Evolutionary conservation across 2,329 filamentous ascomycete genomes (phyloP).

Genomic region (Aspergillus sclerotialis): DNA sequence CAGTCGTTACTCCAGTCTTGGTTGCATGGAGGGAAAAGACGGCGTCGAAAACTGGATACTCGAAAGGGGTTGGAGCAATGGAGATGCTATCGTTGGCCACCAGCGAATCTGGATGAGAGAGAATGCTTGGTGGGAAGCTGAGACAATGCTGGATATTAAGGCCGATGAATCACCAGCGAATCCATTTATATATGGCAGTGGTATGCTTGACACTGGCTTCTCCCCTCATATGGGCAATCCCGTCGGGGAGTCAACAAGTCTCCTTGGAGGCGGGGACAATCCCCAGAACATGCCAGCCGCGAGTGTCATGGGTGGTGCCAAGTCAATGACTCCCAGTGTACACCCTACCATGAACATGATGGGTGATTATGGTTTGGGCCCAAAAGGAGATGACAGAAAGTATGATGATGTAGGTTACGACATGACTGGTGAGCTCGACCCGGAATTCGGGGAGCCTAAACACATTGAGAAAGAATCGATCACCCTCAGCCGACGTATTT

Average conservation of each 20-base stretch:
- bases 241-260: constrained; percentile 52
- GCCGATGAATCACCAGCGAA: constrained; percentile 46
- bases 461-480: constrained; percentile 65
- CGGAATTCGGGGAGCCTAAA: constrained; percentile 70
- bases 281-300: constrained; percentile 44
- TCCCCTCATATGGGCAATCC: constrained; percentile 53
- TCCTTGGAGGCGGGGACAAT: constrained; percentile 66
- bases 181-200: constrained; percentile 48
- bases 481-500: constrained; percentile 59
- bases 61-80: constrained; percentile 96
- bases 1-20: constrained; percentile 71
- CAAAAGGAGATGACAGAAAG: constrained; percentile 72
- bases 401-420: constrained; percentile 61
- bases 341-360: constrained; percentile 52
- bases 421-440: constrained; percentile 63
- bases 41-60: constrained; percentile 92
- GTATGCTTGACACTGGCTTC: constrained; percentile 65
- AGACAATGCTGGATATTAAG: constrained; percentile 89
- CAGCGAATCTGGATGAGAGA: constrained; percentile 96
- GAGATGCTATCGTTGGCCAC: constrained; percentile 82
- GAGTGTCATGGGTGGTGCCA: constrained; percentile 47
- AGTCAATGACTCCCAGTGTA: constrained; percentile 42
- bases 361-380: constrained; percentile 85
- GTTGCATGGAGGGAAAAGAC: constrained; percentile 83
- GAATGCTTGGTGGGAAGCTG: constrained; percentile 93